Evolutionary conservation across 208 protist species (phyloP).

Genomic region (Herpetomonas tarakana): DNA sequence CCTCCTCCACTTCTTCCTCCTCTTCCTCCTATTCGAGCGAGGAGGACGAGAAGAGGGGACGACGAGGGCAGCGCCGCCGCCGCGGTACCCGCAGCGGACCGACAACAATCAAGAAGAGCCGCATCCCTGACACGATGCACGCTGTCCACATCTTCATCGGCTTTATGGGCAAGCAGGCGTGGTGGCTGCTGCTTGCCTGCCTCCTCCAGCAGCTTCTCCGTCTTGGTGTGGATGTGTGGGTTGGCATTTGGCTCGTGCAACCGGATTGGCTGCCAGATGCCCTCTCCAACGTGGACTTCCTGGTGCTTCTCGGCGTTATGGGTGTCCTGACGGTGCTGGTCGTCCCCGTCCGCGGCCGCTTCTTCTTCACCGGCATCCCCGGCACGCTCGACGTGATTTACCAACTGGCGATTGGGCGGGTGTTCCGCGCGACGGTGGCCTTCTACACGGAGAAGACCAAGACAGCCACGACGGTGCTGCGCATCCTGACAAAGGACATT

Average conservation of each 20-base stretch:
- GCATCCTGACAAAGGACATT: constrained; percentile 48
- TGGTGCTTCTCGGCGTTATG: neutral
- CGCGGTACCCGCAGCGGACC: too few relatives aligned
- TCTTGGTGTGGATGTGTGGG: constrained; percentile 43
- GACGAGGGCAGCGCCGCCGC: neutral
- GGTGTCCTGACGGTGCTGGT: constrained; percentile 28
- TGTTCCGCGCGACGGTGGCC: constrained; percentile 41
- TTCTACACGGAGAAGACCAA: constrained; percentile 40
- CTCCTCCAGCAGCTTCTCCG: constrained; percentile 37
- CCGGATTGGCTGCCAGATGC: constrained; percentile 2
- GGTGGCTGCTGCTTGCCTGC: constrained; percentile 36
- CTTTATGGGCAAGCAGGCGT: constrained; percentile 44
- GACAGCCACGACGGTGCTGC: constrained; percentile 29
- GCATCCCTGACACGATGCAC: neutral
- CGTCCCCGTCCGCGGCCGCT: constrained; percentile 7
- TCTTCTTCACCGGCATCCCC: constrained; percentile 16
- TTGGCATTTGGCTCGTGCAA: constrained; percentile 39
- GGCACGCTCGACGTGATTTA: constrained; percentile 40
- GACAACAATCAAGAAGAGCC: neutral
- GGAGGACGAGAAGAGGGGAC: too few relatives aligned
- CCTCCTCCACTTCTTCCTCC: too few relatives aligned
- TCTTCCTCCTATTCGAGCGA: too few relatives aligned
- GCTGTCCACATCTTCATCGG: constrained; percentile 25
- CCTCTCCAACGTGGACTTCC: neutral
- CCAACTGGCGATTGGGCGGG: constrained; percentile 35